Base-by-base conservation (phyloP, 2,329 filamentous ascomycete genomes). In the Lachnellula arida region DNA sequence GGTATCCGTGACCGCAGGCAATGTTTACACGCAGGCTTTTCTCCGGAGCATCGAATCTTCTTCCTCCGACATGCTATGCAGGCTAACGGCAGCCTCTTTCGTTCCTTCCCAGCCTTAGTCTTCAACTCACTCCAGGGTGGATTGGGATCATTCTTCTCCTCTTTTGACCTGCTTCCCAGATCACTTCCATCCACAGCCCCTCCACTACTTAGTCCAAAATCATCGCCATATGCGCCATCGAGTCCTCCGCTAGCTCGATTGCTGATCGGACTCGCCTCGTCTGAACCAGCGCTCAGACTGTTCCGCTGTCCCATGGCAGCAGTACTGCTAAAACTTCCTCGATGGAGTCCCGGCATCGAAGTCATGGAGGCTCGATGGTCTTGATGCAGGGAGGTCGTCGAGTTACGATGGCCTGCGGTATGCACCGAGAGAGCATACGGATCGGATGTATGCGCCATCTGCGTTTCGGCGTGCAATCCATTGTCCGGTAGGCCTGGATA, bases 11-110 rank as follows among this genome's bases (percentile, higher is more conserved):
- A 96, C 55, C 92, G 84, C 57, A 95, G 79, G 70, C 94, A 97
- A 74, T 97, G 94, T 72, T 96, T 97, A 78, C 94, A 99, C 0
- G 92, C 90, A 2, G 94, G 94, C 73, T 97, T 97, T 76, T 97
- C 94, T 56, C 94, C 94, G 0, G 93, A 97, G 71, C 94, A 99
- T 52, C 93, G 86, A 61, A 99, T 97, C 77, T 99, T 99, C 76
- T 99, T 99, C 67, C 94, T 82, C 35, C 94, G 84, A 69, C 94
- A 99, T 39, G 92, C 92, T 66, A 97, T 97, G 70, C 94, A 99
- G 15, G 94, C 94, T 51, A 97, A 78, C 2, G 94, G 94, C 35
- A 99, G 76, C 44, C 94, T 82, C 73, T 97, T 97, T 51, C 94
- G 84, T 71, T 97, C 94, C 72, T 97, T 99, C 15, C 94, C 94